A percentile compares a stretch with the other conserved stretches of the same genome.
Conservation (phyloP, 441 rosid species). For the Corymbia citriodora region DNA sequence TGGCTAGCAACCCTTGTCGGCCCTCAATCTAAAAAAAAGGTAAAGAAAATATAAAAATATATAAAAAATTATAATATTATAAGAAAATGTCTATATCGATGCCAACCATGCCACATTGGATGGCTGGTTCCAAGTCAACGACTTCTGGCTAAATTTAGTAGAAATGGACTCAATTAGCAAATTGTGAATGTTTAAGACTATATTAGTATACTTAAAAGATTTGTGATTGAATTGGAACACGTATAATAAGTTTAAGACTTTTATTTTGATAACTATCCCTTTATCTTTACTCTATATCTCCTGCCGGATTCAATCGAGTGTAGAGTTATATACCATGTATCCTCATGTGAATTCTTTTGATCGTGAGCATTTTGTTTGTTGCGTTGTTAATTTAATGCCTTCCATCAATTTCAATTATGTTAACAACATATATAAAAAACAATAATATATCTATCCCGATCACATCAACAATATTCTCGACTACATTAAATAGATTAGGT, state of each 20-base stretch:
- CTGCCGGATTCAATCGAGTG: not conserved
- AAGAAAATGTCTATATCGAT: no score
- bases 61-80: no score
- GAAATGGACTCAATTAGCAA: no score
- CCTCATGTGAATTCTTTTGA: not conserved
- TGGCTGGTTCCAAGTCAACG: rapidly evolving
- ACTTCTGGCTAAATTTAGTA: no score
- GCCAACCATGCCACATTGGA: no score
- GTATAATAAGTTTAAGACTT: no score
- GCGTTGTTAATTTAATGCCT: not conserved
- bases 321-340: not conserved
- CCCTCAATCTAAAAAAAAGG: no score
- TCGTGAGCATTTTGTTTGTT: not conserved
- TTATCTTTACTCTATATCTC: not conserved
- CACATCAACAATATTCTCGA: not conserved
- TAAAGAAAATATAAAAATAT: no score
- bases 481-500: not conserved
- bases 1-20: no score
- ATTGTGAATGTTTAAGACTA: no score
- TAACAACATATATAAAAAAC: not conserved
- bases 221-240: no score
- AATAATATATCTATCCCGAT: not conserved
- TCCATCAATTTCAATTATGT: not conserved
- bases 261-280: not conserved
- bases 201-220: no score